Evolutionary conservation across 1,284 basidiomycete genomes (phyloP), one percentile per base, ranked within the genome.

Genomic region (Cutaneotrichosporon cutaneum): DNA sequence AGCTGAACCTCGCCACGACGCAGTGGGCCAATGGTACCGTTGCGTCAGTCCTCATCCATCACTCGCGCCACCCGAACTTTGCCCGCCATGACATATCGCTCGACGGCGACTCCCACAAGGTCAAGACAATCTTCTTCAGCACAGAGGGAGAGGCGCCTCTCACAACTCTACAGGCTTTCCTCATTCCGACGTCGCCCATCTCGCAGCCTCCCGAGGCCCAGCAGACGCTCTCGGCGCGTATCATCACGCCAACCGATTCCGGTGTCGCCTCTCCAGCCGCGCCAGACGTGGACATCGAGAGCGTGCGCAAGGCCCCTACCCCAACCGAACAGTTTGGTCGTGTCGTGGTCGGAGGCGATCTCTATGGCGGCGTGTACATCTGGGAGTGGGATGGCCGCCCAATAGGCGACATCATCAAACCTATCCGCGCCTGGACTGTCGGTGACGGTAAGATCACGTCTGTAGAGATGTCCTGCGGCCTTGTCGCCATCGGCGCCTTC

Each of bases 401-500:
- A 1, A 44, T 56, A 16, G 51, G 54, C 33, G 60, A 62, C 22
- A 32, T 58, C 2, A 39, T 61, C 26, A 39, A 45, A 33, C 71
- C 75, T 1, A 62, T 77, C 42, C 66, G 69, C n/a, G 58, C 65
- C 11, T 79, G 75, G 75, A 44, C 59, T 16, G 74, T 71, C 1
- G 32, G 52, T 9, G 66, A 70, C 3, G 71, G 72, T 18, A 76
- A 71, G 42, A 69, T 79, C 35, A 79, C 77, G 2, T 63, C 72
- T 4, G 51, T 77, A 4, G 72, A 75, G 26, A 67, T 63, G 26
- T 69, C 72, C 7, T 73, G 72, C 36, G 72, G 76, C 16, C 58
- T 79, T 1, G 67, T 77, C 0, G 76, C 75, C 3, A 63, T 77
- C 0, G 78, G 74, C 32, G 75, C 73, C 22, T 73, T 62, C 56